Conservation (phyloP, 2,329 filamentous ascomycete genomes). For the Cadophora luteo-olivacea region DNA sequence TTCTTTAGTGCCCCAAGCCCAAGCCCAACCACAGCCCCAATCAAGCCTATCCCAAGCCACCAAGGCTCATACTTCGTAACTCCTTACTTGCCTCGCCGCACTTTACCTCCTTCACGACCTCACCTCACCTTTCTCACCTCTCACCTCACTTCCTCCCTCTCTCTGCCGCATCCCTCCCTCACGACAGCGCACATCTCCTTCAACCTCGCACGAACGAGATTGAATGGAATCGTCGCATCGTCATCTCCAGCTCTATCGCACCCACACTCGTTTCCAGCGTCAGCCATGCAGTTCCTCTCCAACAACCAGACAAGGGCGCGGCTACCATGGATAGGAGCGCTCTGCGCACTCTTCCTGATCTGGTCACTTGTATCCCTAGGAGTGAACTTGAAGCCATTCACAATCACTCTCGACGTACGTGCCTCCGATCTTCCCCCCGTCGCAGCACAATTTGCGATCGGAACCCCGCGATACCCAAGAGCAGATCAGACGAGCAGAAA, state of each 20-base stretch:
- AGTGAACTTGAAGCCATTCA: constrained; percentile 14
- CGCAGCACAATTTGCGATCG: background rate
- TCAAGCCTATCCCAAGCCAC: constrained; percentile 4
- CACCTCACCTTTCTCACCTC: background rate
- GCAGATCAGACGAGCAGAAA: background rate
- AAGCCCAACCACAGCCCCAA: background rate
- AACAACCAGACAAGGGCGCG: constrained; percentile 12
- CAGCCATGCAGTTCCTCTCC: background rate
- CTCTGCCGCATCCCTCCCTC: background rate
- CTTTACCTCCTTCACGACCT: background rate
- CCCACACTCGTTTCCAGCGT: background rate
- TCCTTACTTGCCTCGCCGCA: background rate
- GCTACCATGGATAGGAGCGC: constrained; percentile 13
- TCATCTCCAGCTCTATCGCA: background rate
- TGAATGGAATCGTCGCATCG: constrained; percentile 13
- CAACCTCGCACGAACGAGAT: background rate
- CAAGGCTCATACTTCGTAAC: background rate
- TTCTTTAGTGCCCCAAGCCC: background rate
- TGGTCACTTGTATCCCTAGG: constrained; percentile 15
- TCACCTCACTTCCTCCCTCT: background rate
- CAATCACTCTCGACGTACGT: background rate
- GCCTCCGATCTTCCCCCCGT: background rate
- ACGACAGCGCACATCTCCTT: constrained; percentile 10
- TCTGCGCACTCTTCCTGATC: constrained; percentile 18
- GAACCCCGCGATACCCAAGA: background rate